A percentile compares a stretch with the other conserved stretches of the same genome.
phyloP scores from a whole-genome alignment of 768 basidiomycete genomes.

The Mycena rosella region DNA sequence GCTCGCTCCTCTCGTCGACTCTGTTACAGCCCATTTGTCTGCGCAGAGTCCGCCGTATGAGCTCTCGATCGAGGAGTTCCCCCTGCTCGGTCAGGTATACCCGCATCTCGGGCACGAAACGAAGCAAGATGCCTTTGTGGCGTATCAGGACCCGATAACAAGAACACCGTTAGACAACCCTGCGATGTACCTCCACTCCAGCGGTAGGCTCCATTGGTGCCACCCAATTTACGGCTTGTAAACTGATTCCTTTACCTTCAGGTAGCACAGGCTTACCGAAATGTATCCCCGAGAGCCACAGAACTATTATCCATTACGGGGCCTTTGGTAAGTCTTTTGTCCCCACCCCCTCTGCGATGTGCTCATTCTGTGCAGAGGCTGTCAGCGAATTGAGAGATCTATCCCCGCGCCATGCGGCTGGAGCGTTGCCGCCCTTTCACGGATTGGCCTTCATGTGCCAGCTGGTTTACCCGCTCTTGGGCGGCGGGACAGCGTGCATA shows the following conservation, averaged over 20 bases:
- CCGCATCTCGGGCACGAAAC: slow-evolving; percentile 56
- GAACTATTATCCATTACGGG: slow-evolving; percentile 4
- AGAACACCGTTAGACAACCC: slow-evolving; percentile 36
- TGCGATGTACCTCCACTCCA: too few species aligned
- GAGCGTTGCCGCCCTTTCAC: slow-evolving; percentile 56
- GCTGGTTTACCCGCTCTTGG: slow-evolving; percentile 45
- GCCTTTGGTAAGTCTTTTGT: too few species aligned
- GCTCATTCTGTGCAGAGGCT: not conserved
- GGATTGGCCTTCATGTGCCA: slow-evolving; percentile 47
- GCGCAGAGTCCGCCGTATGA: too few species aligned
- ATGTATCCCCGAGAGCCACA: slow-evolving; percentile 17
- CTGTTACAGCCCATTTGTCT: slow-evolving; percentile 42
- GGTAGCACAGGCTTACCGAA: slow-evolving; percentile 33
- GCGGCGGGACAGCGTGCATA: slow-evolving; percentile 42
- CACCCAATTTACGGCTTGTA: slow-evolving; percentile 44
- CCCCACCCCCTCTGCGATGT: too few species aligned
- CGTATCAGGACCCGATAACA: slow-evolving; percentile 40
- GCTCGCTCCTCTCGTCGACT: slow-evolving; percentile 44
- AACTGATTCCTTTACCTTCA: not conserved
- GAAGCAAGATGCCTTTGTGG: slow-evolving; percentile 43
- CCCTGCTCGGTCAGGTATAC: slow-evolving; percentile 49
- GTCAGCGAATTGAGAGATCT: not conserved
- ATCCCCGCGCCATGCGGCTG: slow-evolving; percentile 22
- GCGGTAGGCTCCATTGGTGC: slow-evolving; percentile 44
- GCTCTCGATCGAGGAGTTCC: slow-evolving; percentile 50